Evolutionary conservation across 75 land plant genomes (phyloP), one percentile per base, ranked within the genome.

Genomic region (Picea sitchensis): DNA sequence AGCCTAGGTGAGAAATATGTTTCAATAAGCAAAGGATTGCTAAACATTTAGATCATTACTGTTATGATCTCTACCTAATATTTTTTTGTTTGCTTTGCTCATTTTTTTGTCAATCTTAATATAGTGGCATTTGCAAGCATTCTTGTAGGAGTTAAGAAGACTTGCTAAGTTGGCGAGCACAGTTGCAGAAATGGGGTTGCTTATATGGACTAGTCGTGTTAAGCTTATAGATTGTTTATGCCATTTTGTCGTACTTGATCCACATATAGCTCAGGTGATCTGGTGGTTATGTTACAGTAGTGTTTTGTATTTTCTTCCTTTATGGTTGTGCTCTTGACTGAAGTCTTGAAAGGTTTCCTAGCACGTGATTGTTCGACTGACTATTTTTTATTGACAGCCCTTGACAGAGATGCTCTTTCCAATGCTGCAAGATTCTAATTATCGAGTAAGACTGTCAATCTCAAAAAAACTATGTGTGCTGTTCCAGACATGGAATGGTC

Each of bases 401-500:
- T 86, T 96, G 90, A 87, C 90, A 58, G 92, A 87, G 57, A 90
- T 69, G 77, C 84, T 94, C 26, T 81, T 96, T 65, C 82, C 59
- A 62, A 74, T 92, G 86, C 85, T 96, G 58, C 86, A 81, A 59
- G 99, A 96, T 84, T 54, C 83, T 72, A 96, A 96, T 82, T 96
- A 88, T 79, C 85, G 96, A 82, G 99, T 96, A 20, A 90, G 99
- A 65, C 77, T 87, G 12, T 78, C 72, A 38, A 54, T 96, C 26
- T 87, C 94, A 30, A 81, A 82, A 78, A 78, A 69, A 26, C 83
- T 91, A 60, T 83, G 82, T 68, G 80, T 94, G 41, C 90, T 96
- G 78, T 96, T 96, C 82, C 91, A 91, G 51, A 92, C 91, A 17
- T 96, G 95, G 96, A 92, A 95, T 80, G 99, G 99, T 2, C 99